A percentile compares a stretch with the other conserved stretches of the same genome.
These are phyloP conservation scores for Xylaria sp. DNA, from an alignment of 2,329 filamentous ascomycete genomes.

Conservation along the genomic window DNA sequence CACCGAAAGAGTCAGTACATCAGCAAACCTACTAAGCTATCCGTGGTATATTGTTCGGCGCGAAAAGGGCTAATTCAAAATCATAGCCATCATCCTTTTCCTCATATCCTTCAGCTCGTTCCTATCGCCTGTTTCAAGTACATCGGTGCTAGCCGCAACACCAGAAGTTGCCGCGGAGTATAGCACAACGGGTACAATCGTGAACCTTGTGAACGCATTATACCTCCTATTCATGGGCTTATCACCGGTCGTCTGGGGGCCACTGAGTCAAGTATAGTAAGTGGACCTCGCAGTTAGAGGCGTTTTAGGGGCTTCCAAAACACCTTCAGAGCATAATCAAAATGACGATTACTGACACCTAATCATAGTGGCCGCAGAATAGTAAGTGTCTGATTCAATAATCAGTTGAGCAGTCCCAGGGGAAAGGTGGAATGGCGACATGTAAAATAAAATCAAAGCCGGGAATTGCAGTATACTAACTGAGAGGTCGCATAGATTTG, in stretches of 20 bases:
- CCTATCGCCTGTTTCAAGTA: slow-evolving; percentile 78
- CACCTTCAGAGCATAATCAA: not conserved
- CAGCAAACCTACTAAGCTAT: not conserved
- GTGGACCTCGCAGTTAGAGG: not conserved
- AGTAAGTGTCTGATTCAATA: slow-evolving; percentile 53
- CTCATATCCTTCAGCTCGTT: slow-evolving; percentile 80
- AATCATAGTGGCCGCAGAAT: slow-evolving; percentile 58
- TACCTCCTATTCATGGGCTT: slow-evolving; percentile 79
- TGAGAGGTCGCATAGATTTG: slow-evolving; percentile 58
- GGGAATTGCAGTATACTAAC: slow-evolving; percentile 9
- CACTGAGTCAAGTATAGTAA: slow-evolving; percentile 70
- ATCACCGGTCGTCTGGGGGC: slow-evolving; percentile 76
- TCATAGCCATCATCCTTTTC: slow-evolving; percentile 66
- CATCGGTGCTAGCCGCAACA: slow-evolving; percentile 76
- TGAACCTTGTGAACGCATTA: slow-evolving; percentile 78
- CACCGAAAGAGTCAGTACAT: slow-evolving; percentile 62
- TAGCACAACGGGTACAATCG: slow-evolving; percentile 71
- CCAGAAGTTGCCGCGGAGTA: slow-evolving; percentile 77
- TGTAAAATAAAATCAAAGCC: not conserved
- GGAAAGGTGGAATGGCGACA: not conserved
- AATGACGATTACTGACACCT: slow-evolving; percentile 1
- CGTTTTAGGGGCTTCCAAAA: not conserved
- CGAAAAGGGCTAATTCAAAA: slow-evolving; percentile 14
- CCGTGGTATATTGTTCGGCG: not conserved
- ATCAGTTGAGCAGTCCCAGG: not conserved